phyloP scores from a whole-genome alignment of 768 basidiomycete genomes.

The Kwoniella bestiolae region DNA sequence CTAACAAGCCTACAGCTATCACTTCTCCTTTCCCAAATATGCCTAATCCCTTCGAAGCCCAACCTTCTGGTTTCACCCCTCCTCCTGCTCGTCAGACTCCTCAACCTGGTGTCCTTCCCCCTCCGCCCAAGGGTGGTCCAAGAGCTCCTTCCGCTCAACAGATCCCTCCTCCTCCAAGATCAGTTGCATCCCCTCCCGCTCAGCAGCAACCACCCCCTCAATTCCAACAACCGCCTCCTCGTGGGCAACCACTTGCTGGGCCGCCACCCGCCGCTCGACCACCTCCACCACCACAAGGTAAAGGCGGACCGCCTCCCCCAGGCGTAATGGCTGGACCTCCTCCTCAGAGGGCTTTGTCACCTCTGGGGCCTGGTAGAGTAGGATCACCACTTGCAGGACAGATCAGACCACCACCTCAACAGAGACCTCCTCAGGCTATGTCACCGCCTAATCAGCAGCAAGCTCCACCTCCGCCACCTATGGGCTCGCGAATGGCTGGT shows the following conservation, averaged over 20 bases:
- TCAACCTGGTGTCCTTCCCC: conserved; percentile 48
- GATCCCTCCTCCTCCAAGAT: conserved; percentile 35
- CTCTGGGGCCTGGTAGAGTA: conserved; percentile 43
- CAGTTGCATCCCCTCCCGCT: conserved; percentile 29
- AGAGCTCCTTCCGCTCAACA: conserved; percentile 52
- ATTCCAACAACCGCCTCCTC: conserved; percentile 59
- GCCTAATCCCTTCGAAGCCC: conserved; percentile 59
- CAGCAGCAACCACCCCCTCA: conserved; percentile 35
- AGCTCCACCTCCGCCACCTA: conserved; percentile 29
- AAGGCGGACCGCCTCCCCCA: conserved; percentile 35
- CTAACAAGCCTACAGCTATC: conserved; percentile 72
- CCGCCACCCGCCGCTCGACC: conserved; percentile 29
- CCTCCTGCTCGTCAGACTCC: conserved; percentile 39
- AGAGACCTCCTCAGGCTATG: conserved; percentile 8
- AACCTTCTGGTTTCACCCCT: conserved; percentile 47
- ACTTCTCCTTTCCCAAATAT: conserved; percentile 77
- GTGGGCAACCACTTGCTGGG: conserved; percentile 56
- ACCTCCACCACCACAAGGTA: conserved; percentile 18
- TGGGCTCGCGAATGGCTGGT: conserved; percentile 36
- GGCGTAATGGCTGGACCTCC: conserved; percentile 40
- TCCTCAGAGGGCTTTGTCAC: conserved; percentile 46
- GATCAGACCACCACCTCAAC: conserved; percentile 25
- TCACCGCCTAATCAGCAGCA: conserved; percentile 26
- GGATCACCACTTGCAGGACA: conserved; percentile 28
- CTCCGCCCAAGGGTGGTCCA: conserved; percentile 52